Evolutionary conservation across 305 asterid species (phyloP), one percentile per base, ranked within the genome.

Genomic region (Stenogyne calaminthoides): DNA sequence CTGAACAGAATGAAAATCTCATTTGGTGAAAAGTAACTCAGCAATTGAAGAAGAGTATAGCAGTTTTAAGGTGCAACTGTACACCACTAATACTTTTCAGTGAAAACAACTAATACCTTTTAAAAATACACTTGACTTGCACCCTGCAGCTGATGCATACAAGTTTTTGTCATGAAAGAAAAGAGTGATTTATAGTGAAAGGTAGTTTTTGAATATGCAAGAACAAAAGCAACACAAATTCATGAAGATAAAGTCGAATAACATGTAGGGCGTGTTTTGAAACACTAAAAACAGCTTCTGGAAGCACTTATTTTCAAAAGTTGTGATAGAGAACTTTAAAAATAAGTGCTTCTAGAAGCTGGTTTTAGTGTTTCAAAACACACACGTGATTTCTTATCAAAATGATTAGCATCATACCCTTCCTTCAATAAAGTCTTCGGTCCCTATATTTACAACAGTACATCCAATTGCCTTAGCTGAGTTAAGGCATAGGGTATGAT

Each of bases 381-480:
- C n/a, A n/a, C n/a, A n/a, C n/a, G n/a, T n/a, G n/a, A 0, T 47
- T 47, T 12, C 18, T 46, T 5, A 47, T 47, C 55, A 47, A 47
- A 47, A 47, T 20, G n/a, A 49, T 49, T 0, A 0, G 56, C 10
- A 49, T 15, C 83, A 64, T 85, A 89, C 96, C 86, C 96, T 82
- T 78, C 93, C 96, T 84, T 89, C 96, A 67, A 86, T 85, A 12
- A 89, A 84, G 72, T 89, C 96, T 73, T 81, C 91, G 64, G 93
- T 89, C 81, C 96, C 96, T 49, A 87, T 87, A 78, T 89, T 89
- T 76, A 89, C 96, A 55, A 88, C 89, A 18, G 96, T 89, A 67
- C 96, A 89, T 70, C 96, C 96, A 76, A 89, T 89, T 55, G 93
- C 96, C 88, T 87, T 89, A 67, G 96, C 96, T 68, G 96, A 89